Base-by-base conservation (phyloP, 140 eudicot genomes). In the Oenanthe javanica region DNA sequence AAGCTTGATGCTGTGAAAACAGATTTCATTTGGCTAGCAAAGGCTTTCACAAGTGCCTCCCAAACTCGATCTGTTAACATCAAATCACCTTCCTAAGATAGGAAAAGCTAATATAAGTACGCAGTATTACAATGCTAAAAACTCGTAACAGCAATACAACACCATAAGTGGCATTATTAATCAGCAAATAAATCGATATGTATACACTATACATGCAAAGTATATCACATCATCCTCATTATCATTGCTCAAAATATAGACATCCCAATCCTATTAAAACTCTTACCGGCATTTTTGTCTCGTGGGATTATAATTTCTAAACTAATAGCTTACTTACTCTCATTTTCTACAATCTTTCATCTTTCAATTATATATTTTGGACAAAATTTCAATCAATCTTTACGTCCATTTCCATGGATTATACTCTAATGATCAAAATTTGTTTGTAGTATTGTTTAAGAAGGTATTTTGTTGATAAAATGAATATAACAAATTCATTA, bases 21-120 rank as follows among this genome's bases (percentile, higher is more conserved):
- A 73, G 98, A 94, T 75, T 94, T 92, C 94, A 94, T 94, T 86
- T 94, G 98, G 85, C 72, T 92, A 25, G 91, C 93, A 86, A 92
- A 94, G 15, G 97, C 82, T 82, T 92, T 94, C 67, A 90, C 93
- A 79, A 94, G 84, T 38, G 98, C 98, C 78, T 92, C 98, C 98
- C 98, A 94, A 80, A 94, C 90, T 79, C 96, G 91, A 69, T 88
- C 93, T 31, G 98, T 92, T 80, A 94, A 84, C 83, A 84, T 82
- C 50, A 87, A 88, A 74, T 94, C 98, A 85, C 93, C 96, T 66
- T 92, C 97, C 97, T 92, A 82, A 49, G 84, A 83, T 69, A 77
- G 51, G 16, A 85, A 59, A 14, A 76, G 52, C 48, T 23, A 54
- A 78, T 27, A 27, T 79, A 74, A 86, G 86, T 76, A 63, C 66